These are phyloP conservation scores for Pyronema omphalodes DNA, from an alignment of 495 filamentous ascomycete species.

Conservation along the genomic window DNA sequence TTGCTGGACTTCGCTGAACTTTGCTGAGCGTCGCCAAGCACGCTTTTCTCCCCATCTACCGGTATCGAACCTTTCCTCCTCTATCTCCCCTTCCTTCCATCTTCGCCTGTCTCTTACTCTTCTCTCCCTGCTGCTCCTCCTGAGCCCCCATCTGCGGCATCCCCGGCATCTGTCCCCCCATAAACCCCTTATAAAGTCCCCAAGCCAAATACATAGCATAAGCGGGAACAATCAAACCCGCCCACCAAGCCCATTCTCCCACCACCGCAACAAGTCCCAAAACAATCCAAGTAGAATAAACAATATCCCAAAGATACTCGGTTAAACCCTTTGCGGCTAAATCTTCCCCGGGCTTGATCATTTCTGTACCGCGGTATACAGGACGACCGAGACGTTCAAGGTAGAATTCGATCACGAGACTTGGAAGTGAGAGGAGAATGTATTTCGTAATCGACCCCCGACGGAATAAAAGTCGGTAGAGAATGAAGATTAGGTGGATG, in stretches of 20 bases:
- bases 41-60: neutral
- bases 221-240: constrained; percentile 32
- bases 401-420: constrained; percentile 58
- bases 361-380: constrained; percentile 34
- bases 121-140: constrained; percentile 16
- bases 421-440: constrained; percentile 50
- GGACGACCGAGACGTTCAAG: constrained; percentile 73
- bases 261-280: constrained; percentile 45
- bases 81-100: constrained; percentile 36
- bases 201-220: neutral
- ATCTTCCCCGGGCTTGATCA: constrained; percentile 68
- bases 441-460: constrained; percentile 34
- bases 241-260: constrained; percentile 60
- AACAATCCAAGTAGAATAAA: constrained; percentile 76
- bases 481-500: constrained; percentile 54
- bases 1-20: no score
- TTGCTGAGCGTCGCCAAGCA: no score
- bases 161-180: constrained; percentile 28
- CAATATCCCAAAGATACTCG: constrained; percentile 92
- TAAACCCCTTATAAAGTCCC: constrained; percentile 31
- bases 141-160: constrained; percentile 12
- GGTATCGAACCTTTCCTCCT: constrained; percentile 23
- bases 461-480: constrained; percentile 43
- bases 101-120: constrained; percentile 45
- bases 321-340: constrained; percentile 74